Conservation (phyloP, 2,329 filamentous ascomycete species). For the Graphiopsis chlorocephala region DNA sequence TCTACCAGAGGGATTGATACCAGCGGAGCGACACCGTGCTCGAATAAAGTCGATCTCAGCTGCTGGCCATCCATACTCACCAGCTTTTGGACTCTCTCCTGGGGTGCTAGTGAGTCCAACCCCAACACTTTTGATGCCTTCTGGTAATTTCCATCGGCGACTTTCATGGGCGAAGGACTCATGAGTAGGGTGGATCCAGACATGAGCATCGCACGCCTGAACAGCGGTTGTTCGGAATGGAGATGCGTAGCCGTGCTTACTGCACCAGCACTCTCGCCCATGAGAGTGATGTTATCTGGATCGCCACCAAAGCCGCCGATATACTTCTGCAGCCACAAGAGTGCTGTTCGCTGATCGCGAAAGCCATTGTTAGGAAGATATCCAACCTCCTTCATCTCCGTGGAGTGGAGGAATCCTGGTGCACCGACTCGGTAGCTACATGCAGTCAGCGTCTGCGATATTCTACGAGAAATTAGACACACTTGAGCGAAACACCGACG, state of each 20-base stretch:
- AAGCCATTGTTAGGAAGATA: constrained; percentile 29
- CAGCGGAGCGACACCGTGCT: constrained; percentile 28
- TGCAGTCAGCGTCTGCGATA: neutral
- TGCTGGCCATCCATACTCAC: constrained; percentile 41
- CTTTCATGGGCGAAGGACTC: constrained; percentile 38
- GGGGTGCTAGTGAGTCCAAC: constrained; percentile 36
- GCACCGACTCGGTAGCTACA: constrained; percentile 46
- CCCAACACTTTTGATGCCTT: constrained; percentile 41
- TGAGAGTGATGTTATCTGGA: constrained; percentile 37
- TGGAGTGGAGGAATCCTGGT: constrained; percentile 40
- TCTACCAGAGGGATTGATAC: constrained; percentile 42
- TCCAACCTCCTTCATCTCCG: constrained; percentile 23
- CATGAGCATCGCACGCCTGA: constrained; percentile 43
- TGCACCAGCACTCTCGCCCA: constrained; percentile 52
- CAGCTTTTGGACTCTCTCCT: constrained; percentile 44
- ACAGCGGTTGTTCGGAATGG: constrained; percentile 39
- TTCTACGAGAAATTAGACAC: constrained; percentile 17
- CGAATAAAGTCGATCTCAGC: constrained; percentile 41
- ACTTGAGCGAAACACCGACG: constrained; percentile 40
- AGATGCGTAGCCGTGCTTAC: constrained; percentile 34
- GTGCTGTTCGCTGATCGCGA: constrained; percentile 34
- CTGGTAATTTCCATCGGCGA: constrained; percentile 44
- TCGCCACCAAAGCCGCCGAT: constrained; percentile 41
- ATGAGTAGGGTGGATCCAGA: constrained; percentile 44
- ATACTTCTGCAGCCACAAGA: constrained; percentile 38